Conservation (phyloP, 345 rosid genomes). For the Salix koriyanagi region DNA sequence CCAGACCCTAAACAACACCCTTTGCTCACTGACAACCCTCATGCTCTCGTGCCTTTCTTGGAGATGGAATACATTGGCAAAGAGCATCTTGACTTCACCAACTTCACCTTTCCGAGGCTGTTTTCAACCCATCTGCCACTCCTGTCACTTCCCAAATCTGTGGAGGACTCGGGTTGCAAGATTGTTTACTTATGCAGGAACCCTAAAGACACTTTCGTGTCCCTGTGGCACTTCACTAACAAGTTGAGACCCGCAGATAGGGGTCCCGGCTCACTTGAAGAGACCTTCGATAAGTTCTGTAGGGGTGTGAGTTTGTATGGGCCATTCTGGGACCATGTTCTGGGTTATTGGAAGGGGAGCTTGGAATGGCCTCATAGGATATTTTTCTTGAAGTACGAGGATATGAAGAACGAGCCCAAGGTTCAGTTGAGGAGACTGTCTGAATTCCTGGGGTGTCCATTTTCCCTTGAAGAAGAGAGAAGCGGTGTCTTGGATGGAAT, state of each 20-base stretch:
- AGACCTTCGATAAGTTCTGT: constrained; percentile 40
- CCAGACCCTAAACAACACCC: constrained; percentile 34
- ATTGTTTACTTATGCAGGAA: constrained; percentile 55
- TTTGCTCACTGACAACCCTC: constrained; percentile 47
- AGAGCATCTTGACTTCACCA: constrained; percentile 21
- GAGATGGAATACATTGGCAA: constrained; percentile 21
- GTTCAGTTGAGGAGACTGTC: constrained; percentile 36
- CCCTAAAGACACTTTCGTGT: constrained; percentile 54
- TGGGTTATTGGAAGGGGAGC: constrained; percentile 20
- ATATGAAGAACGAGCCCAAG: constrained; percentile 32
- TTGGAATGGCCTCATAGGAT: constrained; percentile 35
- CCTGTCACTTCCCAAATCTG: constrained; percentile 32
- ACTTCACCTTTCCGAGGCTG: constrained; percentile 35
- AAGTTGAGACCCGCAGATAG: constrained; percentile 24
- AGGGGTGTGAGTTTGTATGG: constrained; percentile 44
- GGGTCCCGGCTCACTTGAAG: constrained; percentile 27
- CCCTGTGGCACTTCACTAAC: constrained; percentile 54
- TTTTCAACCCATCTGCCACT: constrained; percentile 40
- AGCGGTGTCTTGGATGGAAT: constrained; percentile 35
- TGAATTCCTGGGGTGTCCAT: constrained; percentile 42
- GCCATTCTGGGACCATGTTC: constrained; percentile 60
- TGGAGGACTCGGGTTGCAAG: constrained; percentile 37
- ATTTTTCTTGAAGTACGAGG: constrained; percentile 52
- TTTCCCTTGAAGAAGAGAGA: constrained; percentile 39
- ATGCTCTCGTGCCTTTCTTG: constrained; percentile 54